Percentiles rank a stretch among this genome's conserved stretches.
These are phyloP conservation scores for Pavlovales sp. DNA, from an alignment of 208 protist species.

Conservation along the genomic window DNA sequence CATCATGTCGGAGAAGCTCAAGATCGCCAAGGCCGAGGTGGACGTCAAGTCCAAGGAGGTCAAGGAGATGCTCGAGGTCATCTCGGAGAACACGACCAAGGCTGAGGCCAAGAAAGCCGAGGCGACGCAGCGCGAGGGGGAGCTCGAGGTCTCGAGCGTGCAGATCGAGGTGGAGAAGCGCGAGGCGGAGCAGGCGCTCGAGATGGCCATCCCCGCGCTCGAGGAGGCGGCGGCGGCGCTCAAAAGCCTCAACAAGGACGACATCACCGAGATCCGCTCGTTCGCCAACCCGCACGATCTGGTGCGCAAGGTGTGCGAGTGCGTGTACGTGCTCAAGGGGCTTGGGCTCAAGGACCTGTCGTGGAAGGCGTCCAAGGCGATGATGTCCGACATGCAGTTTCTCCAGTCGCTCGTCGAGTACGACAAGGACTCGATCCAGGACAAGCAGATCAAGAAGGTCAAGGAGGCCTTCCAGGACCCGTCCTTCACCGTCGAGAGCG, in stretches of 20 bases:
- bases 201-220: slow-evolving; percentile 88
- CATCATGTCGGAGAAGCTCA: slow-evolving; percentile 82
- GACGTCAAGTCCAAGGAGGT: slow-evolving; percentile 86
- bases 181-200: slow-evolving; percentile 73
- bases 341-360: slow-evolving; percentile 45
- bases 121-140: slow-evolving; percentile 57
- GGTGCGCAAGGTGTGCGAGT: slow-evolving; percentile 86
- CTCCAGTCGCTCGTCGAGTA: slow-evolving; percentile 80
- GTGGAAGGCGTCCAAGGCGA: slow-evolving; percentile 66
- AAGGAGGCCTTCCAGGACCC: slow-evolving; percentile 68
- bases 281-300: slow-evolving; percentile 85
- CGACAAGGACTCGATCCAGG: slow-evolving; percentile 72
- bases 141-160: slow-evolving; percentile 51
- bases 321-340: slow-evolving; percentile 69
- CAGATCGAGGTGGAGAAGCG: slow-evolving; percentile 57
- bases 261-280: slow-evolving; percentile 92
- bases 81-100: slow-evolving; percentile 43
- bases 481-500: slow-evolving; percentile 79
- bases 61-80: slow-evolving; percentile 71
- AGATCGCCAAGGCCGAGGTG: slow-evolving; percentile 85
- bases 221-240: slow-evolving; percentile 90
- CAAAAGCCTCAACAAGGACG: slow-evolving; percentile 83
- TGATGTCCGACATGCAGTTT: slow-evolving; percentile 70
- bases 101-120: slow-evolving; percentile 58
- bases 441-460: slow-evolving; percentile 86